Evolutionary conservation across 352 stramenopile species (phyloP), one percentile per base, ranked within the genome.

Genomic region (Phytopythium vexans): DNA sequence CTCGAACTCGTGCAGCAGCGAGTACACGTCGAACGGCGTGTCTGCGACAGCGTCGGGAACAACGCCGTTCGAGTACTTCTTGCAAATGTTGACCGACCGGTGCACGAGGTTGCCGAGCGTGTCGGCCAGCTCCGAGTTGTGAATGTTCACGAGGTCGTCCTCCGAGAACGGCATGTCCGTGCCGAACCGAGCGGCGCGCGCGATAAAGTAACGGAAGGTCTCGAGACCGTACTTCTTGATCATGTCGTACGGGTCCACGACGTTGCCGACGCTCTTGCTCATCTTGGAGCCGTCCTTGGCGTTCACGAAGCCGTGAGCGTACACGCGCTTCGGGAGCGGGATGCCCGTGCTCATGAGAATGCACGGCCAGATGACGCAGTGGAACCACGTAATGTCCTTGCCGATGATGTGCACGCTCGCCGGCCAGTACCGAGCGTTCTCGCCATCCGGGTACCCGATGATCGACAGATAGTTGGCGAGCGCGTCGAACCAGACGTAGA

Each of bases 401-500:
- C 97, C 84, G 45, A 94, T 92, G n/a, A 94, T 82, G 67, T 94
- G 84, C 50, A 94, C 84, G 43, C 63, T 89, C 37, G 80, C 84
- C 9, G 82, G 81, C 84, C 84, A 94, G 70, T 86, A 92, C 66
- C 82, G 86, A 43, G 80, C 68, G 35, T 84, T 64, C 8, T 82
- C 71, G 12, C 72, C 75, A 52, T 97, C 70, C 8, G 93, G 93
- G 71, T 98, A 99, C 58, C 92, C 95, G 43, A 98, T 81, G 16
- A 88, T 96, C 35, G 94, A 98, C 49, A 99, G 77, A 64, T 99
- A 99, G 79, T 99, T 99, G 7, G 94, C 81, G 11, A 99, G 72
- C 4, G 97, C 97, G 71, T 99, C 97, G 48, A 99, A 97, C 97
- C 97, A 99, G 45, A 99, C 97, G 73, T 99, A 99, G 77, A 99